These are phyloP conservation scores for Neopestalotiopsis rosae DNA, from an alignment of 2,329 filamentous ascomycete species.

Conservation along the genomic window DNA sequence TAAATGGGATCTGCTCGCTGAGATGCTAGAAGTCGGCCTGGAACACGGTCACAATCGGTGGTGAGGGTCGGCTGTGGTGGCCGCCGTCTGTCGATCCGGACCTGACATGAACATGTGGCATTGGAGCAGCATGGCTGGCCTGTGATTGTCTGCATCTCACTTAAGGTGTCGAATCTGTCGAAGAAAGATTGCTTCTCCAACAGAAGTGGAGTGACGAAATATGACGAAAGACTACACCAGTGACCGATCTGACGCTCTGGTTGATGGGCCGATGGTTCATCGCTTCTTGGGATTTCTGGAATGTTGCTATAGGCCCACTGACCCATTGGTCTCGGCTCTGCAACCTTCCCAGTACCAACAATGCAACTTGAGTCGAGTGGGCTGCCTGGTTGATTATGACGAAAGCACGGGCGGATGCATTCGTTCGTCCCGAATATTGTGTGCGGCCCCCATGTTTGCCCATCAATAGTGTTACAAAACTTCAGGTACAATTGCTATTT, in stretches of 20 bases:
- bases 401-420: background rate
- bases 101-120: background rate
- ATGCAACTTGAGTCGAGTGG: background rate
- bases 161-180: background rate
- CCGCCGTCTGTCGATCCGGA: background rate
- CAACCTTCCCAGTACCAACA: background rate
- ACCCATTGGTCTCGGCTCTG: background rate
- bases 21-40: slow-evolving; percentile 71
- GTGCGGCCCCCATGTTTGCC: no score
- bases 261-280: no score
- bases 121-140: background rate
- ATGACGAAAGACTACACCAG: background rate
- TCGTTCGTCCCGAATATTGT: no score
- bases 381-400: background rate
- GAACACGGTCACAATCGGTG: background rate
- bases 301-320: background rate
- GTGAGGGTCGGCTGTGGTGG: background rate
- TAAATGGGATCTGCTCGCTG: slow-evolving; percentile 82
- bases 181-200: background rate
- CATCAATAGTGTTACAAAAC: no score
- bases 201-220: background rate
- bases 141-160: background rate
- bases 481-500: background rate
- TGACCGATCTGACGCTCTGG: background rate
- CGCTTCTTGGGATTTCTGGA: background rate